Evolutionary conservation across 225 moss, liverwort and hornwort genomes (phyloP), one percentile per base, ranked within the genome.

Genomic region (Asterella californica): DNA sequence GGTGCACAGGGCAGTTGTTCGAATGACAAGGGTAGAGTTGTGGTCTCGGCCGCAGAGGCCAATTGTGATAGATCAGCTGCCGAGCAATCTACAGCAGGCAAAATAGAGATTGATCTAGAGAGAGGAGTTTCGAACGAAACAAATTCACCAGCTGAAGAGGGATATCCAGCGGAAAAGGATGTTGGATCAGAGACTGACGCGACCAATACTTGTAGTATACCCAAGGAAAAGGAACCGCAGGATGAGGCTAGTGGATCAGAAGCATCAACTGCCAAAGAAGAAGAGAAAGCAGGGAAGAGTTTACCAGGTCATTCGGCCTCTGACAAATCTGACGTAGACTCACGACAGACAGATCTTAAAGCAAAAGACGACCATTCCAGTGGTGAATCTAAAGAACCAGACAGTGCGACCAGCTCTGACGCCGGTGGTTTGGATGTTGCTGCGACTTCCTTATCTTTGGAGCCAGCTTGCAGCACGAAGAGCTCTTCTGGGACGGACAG

Each of bases 181-280:
- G 59, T 48, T 50, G 57, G 18, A 24, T 74, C 25, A n/a, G 77
- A 59, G 42, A 30, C 53, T 38, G 65, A 72, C 5, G 76, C 48
- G 25, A 36, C 50, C 15, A 80, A 36, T 30, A 77, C 72, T 57
- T 37, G n/a, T 47, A 76, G 65, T 62, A 59, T 42, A 32, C 54
- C 38, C 27, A 34, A 80, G 45, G 57, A 68, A 27, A 64, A 76
- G 6, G 33, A 60, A 36, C 61, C 52, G 55, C 22, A 11, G 48
- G 62, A 54, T 70, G 63, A 69, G 34, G 69, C 7, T 46, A 72
- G 65, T 63, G 57, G 18, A 19, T 61, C 72, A 62, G 69, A 74
- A 11, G 64, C 65, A 6, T 76, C 82, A 70, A 60, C 77, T 74
- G 66, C 22, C 19, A 85, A 76, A 55, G 76, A 80, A 66, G 85